Base-by-base conservation (phyloP, 331 rosid species). In the Quercus phellos region DNA sequence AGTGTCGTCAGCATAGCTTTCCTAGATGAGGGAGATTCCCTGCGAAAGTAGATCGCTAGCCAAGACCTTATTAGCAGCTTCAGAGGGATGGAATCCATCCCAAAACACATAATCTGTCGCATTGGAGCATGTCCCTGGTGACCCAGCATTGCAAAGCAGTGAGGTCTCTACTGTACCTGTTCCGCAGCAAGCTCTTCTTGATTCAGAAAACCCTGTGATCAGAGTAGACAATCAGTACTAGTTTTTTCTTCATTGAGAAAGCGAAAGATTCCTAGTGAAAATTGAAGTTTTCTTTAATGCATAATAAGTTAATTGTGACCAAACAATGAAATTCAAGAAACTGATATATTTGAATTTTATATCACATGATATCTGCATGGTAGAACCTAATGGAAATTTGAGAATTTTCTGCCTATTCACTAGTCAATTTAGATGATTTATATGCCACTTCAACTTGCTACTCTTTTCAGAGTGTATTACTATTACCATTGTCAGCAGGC, bases 11-110 rank as follows among this genome's bases (percentile, higher is more conserved):
- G 24, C 50, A 55, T 21, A 55, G 76, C 74, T 68, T 83, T 64
- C 79, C 46, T 83, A 84, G 78, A 84, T 83, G 21, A 88, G 90
- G 73, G 78, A 72, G 71, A 85, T 68, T 55, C 92, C 94, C 66
- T 86, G 90, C 70, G 34, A 55, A 81, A 86, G 80, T 58, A 88
- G 83, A 74, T 43, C 74, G 3, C 75, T 84, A 43, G 92, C 92
- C 85, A 88, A 32, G 58, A 86, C 80, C 78, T 84, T 50, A 51
- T 88, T 88, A 17, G 92, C 88, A 0, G 85, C 69, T 86, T 82
- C 84, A 34, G 89, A 84, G 22, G 92, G 92, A 81, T 88, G 90
- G 72, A 85, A 86, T 24, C 92, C 92, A 27, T 88, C 90, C 90
- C 90, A 88, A 61, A 83, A 88, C 51, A 84, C 87, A 30, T 85